Conservation (phyloP, 768 basidiomycete species). For the Termitomyces sp. region DNA sequence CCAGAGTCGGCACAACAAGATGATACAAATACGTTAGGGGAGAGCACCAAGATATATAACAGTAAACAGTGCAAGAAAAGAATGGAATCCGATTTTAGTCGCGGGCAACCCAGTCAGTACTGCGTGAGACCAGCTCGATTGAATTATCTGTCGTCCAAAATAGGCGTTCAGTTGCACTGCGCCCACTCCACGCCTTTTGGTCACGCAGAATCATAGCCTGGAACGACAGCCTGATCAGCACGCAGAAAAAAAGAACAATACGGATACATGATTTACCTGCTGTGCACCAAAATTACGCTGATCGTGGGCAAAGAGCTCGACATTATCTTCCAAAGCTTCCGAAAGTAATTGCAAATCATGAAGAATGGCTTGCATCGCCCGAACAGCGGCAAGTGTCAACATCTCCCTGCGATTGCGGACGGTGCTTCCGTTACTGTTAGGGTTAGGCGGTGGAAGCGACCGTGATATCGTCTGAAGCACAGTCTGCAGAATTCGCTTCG, state of each 20-base stretch:
- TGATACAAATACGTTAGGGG: slow-evolving; percentile 12
- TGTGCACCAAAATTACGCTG: slow-evolving; percentile 96
- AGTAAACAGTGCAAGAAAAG: slow-evolving; percentile 1
- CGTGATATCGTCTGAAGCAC: slow-evolving; percentile 83
- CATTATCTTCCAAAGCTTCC: slow-evolving; percentile 88
- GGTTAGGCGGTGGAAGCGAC: slow-evolving; percentile 54
- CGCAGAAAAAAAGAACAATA: background rate
- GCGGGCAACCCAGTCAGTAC: slow-evolving; percentile 81
- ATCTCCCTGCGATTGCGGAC: slow-evolving; percentile 75
- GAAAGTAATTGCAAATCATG: slow-evolving; percentile 83
- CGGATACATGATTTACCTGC: slow-evolving; percentile 53
- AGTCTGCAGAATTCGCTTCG: slow-evolving; percentile 88
- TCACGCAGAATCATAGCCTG: slow-evolving; percentile 95
- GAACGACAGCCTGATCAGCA: background rate
- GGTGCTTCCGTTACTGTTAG: slow-evolving; percentile 32
- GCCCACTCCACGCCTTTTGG: slow-evolving; percentile 92
- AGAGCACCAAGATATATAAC: slow-evolving; percentile 13
- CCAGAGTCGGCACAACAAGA: slow-evolving; percentile 7
- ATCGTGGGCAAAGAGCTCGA: slow-evolving; percentile 88
- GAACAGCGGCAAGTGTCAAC: slow-evolving; percentile 64
- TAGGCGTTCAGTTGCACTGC: slow-evolving; percentile 85
- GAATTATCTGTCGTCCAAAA: slow-evolving; percentile 94
- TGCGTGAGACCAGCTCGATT: slow-evolving; percentile 79
- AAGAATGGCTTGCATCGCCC: slow-evolving; percentile 79
- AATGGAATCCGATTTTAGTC: slow-evolving; percentile 33